Percentiles rank a stretch among this genome's conserved stretches.
Conservation (phyloP, 306 rosid species). For the Urtica urens region DNA sequence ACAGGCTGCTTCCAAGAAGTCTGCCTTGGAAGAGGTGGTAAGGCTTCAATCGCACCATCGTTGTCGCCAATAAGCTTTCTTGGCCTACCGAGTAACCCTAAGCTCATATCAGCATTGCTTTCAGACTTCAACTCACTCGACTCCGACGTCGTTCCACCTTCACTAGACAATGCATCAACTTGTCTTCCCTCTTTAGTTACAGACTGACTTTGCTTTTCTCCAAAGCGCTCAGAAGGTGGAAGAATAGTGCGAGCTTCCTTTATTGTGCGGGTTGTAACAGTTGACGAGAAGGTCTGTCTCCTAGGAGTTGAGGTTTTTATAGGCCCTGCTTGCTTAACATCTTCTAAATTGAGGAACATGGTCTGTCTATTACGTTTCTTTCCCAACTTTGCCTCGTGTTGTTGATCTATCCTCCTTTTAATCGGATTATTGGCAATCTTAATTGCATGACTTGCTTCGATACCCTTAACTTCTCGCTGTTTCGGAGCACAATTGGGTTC, state of each 20-base stretch:
- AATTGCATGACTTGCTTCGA: conserved; percentile 69
- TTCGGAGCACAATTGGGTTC: conserved; percentile 44
- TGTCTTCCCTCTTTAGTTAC: conserved; percentile 58
- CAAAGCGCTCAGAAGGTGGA: conserved; percentile 47
- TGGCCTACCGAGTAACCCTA: conserved; percentile 43
- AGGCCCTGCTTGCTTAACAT: conserved; percentile 88
- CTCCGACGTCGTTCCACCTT: conserved; percentile 45
- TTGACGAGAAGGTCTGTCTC: conserved; percentile 59
- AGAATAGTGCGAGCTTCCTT: conserved; percentile 61
- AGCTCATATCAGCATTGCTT: conserved; percentile 47
- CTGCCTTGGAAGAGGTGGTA: conserved; percentile 73
- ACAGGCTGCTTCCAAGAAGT: conserved; percentile 75
- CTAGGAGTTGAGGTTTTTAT: conserved; percentile 85
- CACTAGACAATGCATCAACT: conserved; percentile 37
- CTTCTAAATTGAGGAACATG: conserved; percentile 89
- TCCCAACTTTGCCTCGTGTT: conserved; percentile 78
- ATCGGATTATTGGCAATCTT: conserved; percentile 69
- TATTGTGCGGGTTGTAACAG: conserved; percentile 48
- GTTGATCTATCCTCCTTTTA: conserved; percentile 80
- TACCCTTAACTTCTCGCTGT: conserved; percentile 75
- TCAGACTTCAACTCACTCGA: conserved; percentile 54
- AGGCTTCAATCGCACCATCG: conserved; percentile 49
- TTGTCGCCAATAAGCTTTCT: conserved; percentile 52
- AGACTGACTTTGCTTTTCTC: conserved; percentile 33
- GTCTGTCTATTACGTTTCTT: conserved; percentile 94